These are phyloP conservation scores for Trichocomaceae sp. DNA, from an alignment of 2,329 filamentous ascomycete genomes.

Conservation along the genomic window DNA sequence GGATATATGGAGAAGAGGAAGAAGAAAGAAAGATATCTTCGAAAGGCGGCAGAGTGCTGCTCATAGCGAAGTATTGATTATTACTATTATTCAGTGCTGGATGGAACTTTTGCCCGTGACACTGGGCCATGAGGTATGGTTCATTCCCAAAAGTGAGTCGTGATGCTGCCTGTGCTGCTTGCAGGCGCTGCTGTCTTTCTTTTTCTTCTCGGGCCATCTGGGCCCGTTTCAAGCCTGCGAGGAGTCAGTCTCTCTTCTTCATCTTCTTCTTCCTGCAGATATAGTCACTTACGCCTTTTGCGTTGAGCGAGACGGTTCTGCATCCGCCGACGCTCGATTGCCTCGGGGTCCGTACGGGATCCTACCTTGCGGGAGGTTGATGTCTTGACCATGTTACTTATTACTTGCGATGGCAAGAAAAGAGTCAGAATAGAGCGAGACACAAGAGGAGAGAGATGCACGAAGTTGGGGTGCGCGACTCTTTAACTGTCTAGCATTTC, in stretches of 20 bases:
- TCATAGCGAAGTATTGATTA: not conserved
- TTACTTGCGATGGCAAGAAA: not conserved
- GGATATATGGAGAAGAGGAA: slow-evolving; percentile 1
- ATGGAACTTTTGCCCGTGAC: not conserved
- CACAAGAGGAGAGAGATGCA: not conserved
- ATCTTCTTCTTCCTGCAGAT: too few species aligned
- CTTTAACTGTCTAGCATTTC: not conserved
- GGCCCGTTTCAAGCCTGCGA: slow-evolving; percentile 9
- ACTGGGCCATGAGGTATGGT: slow-evolving; percentile 2
- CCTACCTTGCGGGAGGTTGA: slow-evolving; percentile 4
- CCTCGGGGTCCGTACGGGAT: slow-evolving; percentile 12
- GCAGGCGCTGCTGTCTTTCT: slow-evolving; percentile 12
- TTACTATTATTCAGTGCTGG: not conserved
- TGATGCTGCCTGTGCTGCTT: slow-evolving; percentile 12
- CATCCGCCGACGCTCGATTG: slow-evolving; percentile 13
- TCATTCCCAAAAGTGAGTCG: slow-evolving; percentile 12
- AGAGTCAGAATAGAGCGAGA: not conserved
- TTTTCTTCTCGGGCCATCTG: slow-evolving; percentile 13
- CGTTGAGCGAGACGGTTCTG: slow-evolving; percentile 13
- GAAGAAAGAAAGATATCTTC: not conserved
- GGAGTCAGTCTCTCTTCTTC: not conserved
- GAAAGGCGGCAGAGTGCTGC: not conserved
- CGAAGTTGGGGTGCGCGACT: not conserved
- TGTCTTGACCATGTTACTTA: slow-evolving; percentile 5
- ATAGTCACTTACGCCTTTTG: slow-evolving; percentile 7